Base-by-base conservation (phyloP, 2,329 filamentous ascomycete genomes). In the Phialemonium atrogriseum region DNA sequence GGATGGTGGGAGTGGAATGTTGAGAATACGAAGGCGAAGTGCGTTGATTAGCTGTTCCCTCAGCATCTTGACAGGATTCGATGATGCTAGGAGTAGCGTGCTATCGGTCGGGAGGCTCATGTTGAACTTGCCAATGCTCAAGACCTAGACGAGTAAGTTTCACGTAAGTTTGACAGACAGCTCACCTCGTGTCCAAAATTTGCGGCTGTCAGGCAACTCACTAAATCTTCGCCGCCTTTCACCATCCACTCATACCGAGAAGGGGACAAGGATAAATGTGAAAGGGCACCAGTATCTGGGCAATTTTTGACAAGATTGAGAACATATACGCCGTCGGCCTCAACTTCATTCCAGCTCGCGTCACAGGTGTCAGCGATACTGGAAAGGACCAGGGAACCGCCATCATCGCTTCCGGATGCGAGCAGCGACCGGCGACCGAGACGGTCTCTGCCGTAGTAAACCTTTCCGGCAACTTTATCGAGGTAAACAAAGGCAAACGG, bases 401-500 rank as follows among this genome's bases (percentile, higher is more conserved):
- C 41, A 30, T 47, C 51, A 9, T 51, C 60, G n/a, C 59, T 54
- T n/a, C 55, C 47, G 33, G 70, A 70, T 12, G 70, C 59, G 25
- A 95, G 64, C 21, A 98, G 62, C 10, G 91, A 96, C 29, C 91
- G 74, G 35, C 91, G 73, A 7, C 91, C 91, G 4, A 98, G 68
- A 36, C 83, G 82, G 54, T 98, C 91, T 42, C 91, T 74, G 6
- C 84, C 87, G 54, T 84, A 95, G 56, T 80, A 94, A 10, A 96
- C 42, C 24, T 69, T 70, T 8, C 62, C 63, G 32, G 70, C 62
- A 8, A 53, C 47, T 11, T 66, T 68, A 59, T 95, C 82, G 47
- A 81, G 82, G 54, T 81, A 95, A 5, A 89, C 73, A 55, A 96
- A 91, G 2, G 89, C 84, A 60, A 91, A 96, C 0, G 91, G 89